Evolutionary conservation across 1,139 yeast species (phyloP).

Genomic region (Suhomyces anneliseae): DNA sequence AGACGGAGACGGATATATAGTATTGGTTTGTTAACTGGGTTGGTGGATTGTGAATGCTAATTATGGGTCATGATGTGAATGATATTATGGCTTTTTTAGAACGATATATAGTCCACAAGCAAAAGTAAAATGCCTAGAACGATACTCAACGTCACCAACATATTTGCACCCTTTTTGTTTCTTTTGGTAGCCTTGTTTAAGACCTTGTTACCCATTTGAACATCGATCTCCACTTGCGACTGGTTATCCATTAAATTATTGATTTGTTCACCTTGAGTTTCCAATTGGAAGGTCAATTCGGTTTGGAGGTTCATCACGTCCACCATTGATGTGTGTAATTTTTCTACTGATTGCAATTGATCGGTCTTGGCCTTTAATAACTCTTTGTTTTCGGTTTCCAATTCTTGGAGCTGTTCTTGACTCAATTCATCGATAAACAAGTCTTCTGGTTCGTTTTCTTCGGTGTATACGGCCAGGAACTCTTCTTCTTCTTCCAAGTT

Average conservation of each 20-base stretch:
- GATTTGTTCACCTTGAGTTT: slow-evolving; percentile 74
- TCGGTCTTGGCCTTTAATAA: slow-evolving; percentile 60
- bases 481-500: slow-evolving; percentile 25
- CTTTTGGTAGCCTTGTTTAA: slow-evolving; percentile 68
- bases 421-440: slow-evolving; percentile 29
- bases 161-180: slow-evolving; percentile 69
- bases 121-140: slow-evolving; percentile 62
- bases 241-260: slow-evolving; percentile 68
- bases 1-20: too few relatives aligned
- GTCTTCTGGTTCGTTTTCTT: slow-evolving; percentile 16
- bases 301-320: slow-evolving; percentile 80
- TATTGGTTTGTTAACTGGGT: too few relatives aligned
- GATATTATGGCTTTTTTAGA: slow-evolving; percentile 1
- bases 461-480: slow-evolving; percentile 19
- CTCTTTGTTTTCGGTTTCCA: slow-evolving; percentile 72
- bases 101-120: slow-evolving; percentile 59
- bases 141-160: slow-evolving; percentile 62
- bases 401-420: slow-evolving; percentile 64
- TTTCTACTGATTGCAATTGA: slow-evolving; percentile 66
- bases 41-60: too few relatives aligned
- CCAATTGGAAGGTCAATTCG: slow-evolving; percentile 74
- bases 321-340: slow-evolving; percentile 73
- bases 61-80: too few relatives aligned
- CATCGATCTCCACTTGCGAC: slow-evolving; percentile 66
- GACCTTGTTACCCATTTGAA: slow-evolving; percentile 71